Percentiles rank a stretch among this genome's conserved stretches.
Evolutionary conservation across 169 alveolate species (phyloP).

Genomic region (Plasmodium gaboni): DNA sequence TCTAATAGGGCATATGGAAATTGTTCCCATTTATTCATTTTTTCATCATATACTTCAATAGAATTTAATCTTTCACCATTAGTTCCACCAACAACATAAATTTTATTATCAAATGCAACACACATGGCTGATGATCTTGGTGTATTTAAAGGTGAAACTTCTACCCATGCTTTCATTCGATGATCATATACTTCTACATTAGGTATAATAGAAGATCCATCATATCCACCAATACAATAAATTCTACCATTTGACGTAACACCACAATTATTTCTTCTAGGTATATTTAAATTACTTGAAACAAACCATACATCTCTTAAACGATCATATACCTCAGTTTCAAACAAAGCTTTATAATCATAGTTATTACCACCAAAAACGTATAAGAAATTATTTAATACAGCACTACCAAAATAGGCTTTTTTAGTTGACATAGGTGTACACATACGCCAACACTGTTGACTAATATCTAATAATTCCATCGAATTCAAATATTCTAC

Average conservation of each 20-base stretch:
- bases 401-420: conserved; percentile 88
- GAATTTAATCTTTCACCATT: conserved; percentile 89
- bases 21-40: conserved; percentile 90
- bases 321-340: conserved; percentile 92
- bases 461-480: conserved; percentile 88
- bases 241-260: conserved; percentile 78
- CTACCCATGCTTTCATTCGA: conserved; percentile 90
- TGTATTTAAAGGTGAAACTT: conserved; percentile 87
- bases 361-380: conserved; percentile 93
- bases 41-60: conserved; percentile 90
- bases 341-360: conserved; percentile 94
- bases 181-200: conserved; percentile 90
- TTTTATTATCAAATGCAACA: conserved; percentile 82
- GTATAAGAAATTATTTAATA: conserved; percentile 85
- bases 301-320: conserved; percentile 89
- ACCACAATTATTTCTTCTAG: conserved; percentile 89
- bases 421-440: conserved; percentile 91
- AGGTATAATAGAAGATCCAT: conserved; percentile 85
- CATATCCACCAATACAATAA: conserved; percentile 90
- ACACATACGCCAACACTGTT: conserved; percentile 92
- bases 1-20: conserved; percentile 86
- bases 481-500: conserved; percentile 85
- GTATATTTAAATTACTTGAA: conserved; percentile 85
- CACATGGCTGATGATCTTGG: conserved; percentile 91
- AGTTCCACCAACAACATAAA: conserved; percentile 90